Evolutionary conservation across 306 rosid genomes (phyloP).

Genomic region (Casuarina cunninghamiana): DNA sequence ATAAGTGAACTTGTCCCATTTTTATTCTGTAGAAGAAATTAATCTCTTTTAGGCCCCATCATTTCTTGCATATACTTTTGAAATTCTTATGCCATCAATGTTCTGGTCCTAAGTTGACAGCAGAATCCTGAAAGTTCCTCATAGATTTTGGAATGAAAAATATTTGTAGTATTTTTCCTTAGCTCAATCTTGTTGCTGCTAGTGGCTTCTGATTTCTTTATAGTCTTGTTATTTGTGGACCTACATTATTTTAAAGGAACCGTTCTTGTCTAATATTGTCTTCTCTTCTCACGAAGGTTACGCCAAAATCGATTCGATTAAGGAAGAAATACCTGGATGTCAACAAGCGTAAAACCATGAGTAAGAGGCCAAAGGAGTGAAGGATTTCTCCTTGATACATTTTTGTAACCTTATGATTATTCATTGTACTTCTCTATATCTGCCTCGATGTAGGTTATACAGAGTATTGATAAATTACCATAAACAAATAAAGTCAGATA

Average conservation of each 20-base stretch:
- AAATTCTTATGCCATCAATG: not conserved
- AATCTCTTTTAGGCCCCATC: not conserved
- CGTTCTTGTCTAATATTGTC: slow-evolving; percentile 1
- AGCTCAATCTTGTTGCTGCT: not conserved
- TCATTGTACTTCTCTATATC: slow-evolving; percentile 17
- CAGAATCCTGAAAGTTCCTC: not conserved
- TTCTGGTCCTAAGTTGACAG: not conserved
- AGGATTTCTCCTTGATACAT: slow-evolving; percentile 25
- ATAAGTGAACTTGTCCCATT: not conserved
- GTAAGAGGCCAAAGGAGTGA: slow-evolving; percentile 73
- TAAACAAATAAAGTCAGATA: slow-evolving; percentile 17
- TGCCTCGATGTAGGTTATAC: slow-evolving; percentile 33
- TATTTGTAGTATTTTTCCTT: not conserved
- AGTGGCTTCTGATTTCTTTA: not conserved
- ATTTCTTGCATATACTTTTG: not conserved
- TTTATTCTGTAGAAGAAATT: not conserved
- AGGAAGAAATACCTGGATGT: slow-evolving; percentile 91
- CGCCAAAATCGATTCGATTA: slow-evolving; percentile 84
- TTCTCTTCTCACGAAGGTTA: slow-evolving; percentile 54
- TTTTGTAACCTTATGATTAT: slow-evolving; percentile 27
- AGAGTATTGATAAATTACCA: slow-evolving; percentile 27
- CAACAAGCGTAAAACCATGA: slow-evolving; percentile 88
- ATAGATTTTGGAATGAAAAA: not conserved
- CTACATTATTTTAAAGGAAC: not conserved
- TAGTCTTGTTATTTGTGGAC: not conserved